phyloP scores from a whole-genome alignment of 2,329 filamentous ascomycete genomes.

The Coniochaeta hoffmannii region DNA sequence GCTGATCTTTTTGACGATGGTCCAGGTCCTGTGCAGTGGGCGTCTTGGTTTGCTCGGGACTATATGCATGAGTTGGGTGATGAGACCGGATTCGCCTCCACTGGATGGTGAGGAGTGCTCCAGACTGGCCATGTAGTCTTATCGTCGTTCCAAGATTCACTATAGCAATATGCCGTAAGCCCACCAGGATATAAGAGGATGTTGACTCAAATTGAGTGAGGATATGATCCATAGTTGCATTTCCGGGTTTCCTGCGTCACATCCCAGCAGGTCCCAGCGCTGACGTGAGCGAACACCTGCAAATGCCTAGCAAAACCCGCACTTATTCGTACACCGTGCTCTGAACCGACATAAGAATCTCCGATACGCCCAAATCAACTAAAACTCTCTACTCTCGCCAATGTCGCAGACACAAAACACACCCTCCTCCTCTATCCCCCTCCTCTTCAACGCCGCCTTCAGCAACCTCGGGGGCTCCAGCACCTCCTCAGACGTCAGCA shows the following conservation, averaged over 20 bases:
- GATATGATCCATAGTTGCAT: neutral
- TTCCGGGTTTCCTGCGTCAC: neutral
- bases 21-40: neutral
- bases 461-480: constrained; percentile 72
- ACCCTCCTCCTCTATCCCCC: constrained; percentile 61
- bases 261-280: neutral
- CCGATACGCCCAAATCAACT: neutral
- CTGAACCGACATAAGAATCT: too few species aligned
- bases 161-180: too few species aligned
- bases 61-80: neutral
- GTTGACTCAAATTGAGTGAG: neutral
- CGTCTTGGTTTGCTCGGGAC: neutral
- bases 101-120: too few species aligned
- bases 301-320: neutral
- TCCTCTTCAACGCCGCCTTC: constrained; percentile 61
- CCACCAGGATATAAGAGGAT: neutral
- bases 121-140: too few species aligned
- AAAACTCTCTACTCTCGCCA: constrained; percentile 75
- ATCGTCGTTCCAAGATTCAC: too few species aligned
- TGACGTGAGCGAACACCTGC: neutral
- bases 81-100: neutral
- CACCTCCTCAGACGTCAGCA: constrained; percentile 76
- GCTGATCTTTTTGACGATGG: neutral
- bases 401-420: constrained; percentile 79
- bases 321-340: too few species aligned